Percentiles rank a stretch among this genome's conserved stretches.
Evolutionary conservation across 2,329 filamentous ascomycete species (phyloP).

Genomic region (Cercospora brassicicola): DNA sequence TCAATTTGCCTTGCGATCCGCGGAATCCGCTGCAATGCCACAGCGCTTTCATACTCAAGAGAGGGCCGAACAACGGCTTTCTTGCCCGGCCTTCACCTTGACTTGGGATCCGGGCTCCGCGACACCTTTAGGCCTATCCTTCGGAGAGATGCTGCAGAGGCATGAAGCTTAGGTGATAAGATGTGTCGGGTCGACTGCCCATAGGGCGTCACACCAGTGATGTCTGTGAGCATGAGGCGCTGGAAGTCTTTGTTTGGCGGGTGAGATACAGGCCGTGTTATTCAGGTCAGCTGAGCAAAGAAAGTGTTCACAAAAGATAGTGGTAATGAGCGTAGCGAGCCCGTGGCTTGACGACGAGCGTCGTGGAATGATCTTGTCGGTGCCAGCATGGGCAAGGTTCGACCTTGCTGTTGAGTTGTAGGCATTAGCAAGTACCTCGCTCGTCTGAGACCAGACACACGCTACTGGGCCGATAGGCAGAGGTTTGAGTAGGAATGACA

Average conservation of each 20-base stretch:
- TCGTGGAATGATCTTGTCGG: neutral
- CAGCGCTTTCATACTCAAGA: neutral
- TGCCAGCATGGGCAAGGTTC: neutral
- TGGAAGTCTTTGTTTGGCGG: too few relatives aligned
- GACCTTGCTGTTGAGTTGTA: neutral
- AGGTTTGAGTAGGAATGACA: neutral
- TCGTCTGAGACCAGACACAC: neutral
- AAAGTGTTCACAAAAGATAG: neutral
- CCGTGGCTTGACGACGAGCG: neutral
- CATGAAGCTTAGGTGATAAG: neutral
- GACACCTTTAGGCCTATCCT: neutral
- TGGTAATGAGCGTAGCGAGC: too few relatives aligned
- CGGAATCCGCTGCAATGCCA: neutral
- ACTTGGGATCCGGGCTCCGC: too few relatives aligned
- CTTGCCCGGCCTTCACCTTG: neutral
- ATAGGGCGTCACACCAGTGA: too few relatives aligned
- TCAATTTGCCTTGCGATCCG: neutral
- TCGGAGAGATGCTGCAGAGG: neutral
- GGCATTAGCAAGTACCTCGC: too few relatives aligned
- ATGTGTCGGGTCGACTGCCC: neutral
- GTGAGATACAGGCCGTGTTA: neutral
- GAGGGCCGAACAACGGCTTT: neutral
- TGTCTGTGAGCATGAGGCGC: too few relatives aligned
- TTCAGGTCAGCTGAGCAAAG: neutral
- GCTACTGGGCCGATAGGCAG: neutral